Base-by-base conservation (phyloP, 495 filamentous ascomycete genomes). In the Massariosphaeria phaeospora region DNA sequence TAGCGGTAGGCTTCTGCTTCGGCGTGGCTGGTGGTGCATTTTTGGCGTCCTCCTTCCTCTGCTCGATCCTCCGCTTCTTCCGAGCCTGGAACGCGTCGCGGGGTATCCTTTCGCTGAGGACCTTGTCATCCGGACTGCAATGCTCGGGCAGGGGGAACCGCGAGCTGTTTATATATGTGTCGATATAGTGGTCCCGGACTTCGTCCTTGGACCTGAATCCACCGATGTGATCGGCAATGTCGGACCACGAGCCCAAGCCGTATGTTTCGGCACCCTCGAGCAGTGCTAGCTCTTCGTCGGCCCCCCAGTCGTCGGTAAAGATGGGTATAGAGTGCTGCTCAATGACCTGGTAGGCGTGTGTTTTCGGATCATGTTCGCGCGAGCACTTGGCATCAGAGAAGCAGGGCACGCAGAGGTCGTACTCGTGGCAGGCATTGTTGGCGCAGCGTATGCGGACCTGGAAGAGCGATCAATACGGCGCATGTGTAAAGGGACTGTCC, bases 291-390 rank as follows among this genome's bases (percentile, higher is more conserved):
- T 99, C 93, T 66, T 99, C 93, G 67, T 99, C 93, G 5, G 93
- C 93, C 35, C 93, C 93, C 93, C 93, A 99, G 55, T 96, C 91
- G 50, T 79, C 79, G 55, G 89, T 83, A 60, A 95, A 99, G 33
- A 99, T 97, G 0, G 93, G 93, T 34, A 97, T 90, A 0, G 89
- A 95, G 67, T 99, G 94, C 65, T 97, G 93, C 66, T 99, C 93
- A 62, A 97, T 96, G 42, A 99, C 93, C 61, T 86, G 85, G 66
- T 81, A 97, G 18, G 86, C 76, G 69, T 99, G 93, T 3, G 86
- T 84, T 2, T 78, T 73, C 31, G 91, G 91, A 55, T 91, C 82
- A 67, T 99, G 93, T 52, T 85, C 82, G 47, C 84, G 83, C 48
- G 87, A 86, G 43, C 77, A 75, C 47, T 83, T 76, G 39, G 86